These are phyloP conservation scores for Annulohypoxylon moriforme DNA, from an alignment of 495 filamentous ascomycete species.

Conservation along the genomic window DNA sequence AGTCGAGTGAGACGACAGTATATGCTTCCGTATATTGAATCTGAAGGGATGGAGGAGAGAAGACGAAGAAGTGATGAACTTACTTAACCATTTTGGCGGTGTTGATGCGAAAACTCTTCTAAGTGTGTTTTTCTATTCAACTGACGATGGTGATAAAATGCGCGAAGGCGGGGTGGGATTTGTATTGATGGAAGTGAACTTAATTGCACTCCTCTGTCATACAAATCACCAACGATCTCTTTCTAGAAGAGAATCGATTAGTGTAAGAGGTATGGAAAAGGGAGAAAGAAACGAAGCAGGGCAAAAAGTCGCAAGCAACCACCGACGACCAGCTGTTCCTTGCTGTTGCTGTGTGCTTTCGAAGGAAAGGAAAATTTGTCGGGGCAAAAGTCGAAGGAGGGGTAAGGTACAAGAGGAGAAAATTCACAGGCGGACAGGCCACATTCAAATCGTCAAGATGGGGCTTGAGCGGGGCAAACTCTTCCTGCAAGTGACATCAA, in stretches of 20 bases:
- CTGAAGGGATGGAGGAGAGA: background rate
- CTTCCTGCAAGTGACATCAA: slow-evolving; percentile 23
- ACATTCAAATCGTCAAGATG: slow-evolving; percentile 11
- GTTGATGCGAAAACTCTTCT: slow-evolving; percentile 62
- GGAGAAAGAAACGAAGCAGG: slow-evolving; percentile 26
- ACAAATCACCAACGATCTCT: slow-evolving; percentile 41
- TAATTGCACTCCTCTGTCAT: slow-evolving; percentile 35
- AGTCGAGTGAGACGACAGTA: background rate
- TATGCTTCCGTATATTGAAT: background rate
- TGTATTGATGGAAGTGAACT: slow-evolving; percentile 38
- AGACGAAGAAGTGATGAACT: slow-evolving; percentile 52
- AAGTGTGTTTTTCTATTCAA: slow-evolving; percentile 43
- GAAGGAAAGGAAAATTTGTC: slow-evolving; percentile 44
- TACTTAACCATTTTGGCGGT: slow-evolving; percentile 99
- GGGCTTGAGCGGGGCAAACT: slow-evolving; percentile 18
- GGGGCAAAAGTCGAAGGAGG: slow-evolving; percentile 36
- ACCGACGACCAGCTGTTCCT: slow-evolving; percentile 46
- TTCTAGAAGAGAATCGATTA: slow-evolving; percentile 36
- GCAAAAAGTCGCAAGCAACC: slow-evolving; percentile 48
- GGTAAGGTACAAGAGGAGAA: slow-evolving; percentile 43
- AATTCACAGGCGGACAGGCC: slow-evolving; percentile 30
- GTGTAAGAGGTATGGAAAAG: slow-evolving; percentile 25
- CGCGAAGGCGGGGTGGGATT: slow-evolving; percentile 35
- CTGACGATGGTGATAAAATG: slow-evolving; percentile 31
- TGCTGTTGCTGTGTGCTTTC: slow-evolving; percentile 36